Evolutionary conservation across 257 asterid genomes (phyloP).

Genomic region (Phtheirospermum japonicum): DNA sequence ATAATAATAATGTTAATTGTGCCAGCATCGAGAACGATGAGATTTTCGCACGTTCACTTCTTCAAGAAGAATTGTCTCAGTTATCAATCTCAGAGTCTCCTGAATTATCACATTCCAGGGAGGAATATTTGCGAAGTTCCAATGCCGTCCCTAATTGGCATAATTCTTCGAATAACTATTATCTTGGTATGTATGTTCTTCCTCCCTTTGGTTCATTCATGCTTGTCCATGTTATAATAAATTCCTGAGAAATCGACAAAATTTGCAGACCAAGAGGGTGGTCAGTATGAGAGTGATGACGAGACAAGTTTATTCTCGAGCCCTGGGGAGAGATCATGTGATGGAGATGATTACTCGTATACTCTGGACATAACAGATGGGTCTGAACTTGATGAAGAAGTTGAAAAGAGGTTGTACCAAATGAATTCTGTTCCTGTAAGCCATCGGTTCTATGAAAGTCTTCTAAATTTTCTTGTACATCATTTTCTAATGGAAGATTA

Average conservation of each 20-base stretch:
- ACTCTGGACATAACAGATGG: constrained; percentile 76
- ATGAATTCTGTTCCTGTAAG: constrained; percentile 83
- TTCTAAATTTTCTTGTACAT: constrained; percentile 7
- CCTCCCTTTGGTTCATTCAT: constrained; percentile 21
- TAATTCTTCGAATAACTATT: constrained; percentile 46
- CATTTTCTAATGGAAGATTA: constrained; percentile 2
- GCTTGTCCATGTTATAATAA: constrained; percentile 17
- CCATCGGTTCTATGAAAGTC: constrained; percentile 21
- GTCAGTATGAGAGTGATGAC: constrained; percentile 48
- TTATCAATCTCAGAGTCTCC: constrained; percentile 57
- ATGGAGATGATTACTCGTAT: constrained; percentile 55
- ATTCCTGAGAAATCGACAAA: constrained; percentile 27
- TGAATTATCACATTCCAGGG: constrained; percentile 44
- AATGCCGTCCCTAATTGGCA: constrained; percentile 51
- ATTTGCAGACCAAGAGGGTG: constrained; percentile 49
- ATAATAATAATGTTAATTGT: constrained; percentile 38
- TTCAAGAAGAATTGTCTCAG: constrained; percentile 60
- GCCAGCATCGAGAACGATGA: constrained; percentile 50
- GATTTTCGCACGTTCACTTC: constrained; percentile 54
- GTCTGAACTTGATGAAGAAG: constrained; percentile 85
- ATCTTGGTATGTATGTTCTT: constrained; percentile 40
- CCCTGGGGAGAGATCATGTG: constrained; percentile 66
- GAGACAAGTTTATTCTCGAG: constrained; percentile 64
- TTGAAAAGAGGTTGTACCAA: constrained; percentile 77
- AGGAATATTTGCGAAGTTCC: constrained; percentile 42